A percentile compares a stretch with the other conserved stretches of the same genome.
Evolutionary conservation across 176 grass and related monocot genomes (phyloP).

Genomic region (Elymus sibiricus): DNA sequence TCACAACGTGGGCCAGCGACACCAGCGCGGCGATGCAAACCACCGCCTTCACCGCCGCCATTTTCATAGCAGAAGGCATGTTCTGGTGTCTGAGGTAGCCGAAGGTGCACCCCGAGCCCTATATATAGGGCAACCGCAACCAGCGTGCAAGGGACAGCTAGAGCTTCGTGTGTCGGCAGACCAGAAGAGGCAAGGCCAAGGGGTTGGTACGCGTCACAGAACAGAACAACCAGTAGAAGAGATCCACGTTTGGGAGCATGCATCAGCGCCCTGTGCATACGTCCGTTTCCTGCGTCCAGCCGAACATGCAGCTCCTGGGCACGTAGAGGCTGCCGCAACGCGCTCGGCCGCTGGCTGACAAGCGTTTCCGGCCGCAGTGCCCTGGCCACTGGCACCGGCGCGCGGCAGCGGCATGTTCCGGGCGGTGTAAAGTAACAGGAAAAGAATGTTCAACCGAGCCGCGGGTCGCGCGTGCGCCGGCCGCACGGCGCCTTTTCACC

Average conservation of each 20-base stretch:
- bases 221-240: background rate
- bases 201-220: conserved; percentile 9
- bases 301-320: background rate
- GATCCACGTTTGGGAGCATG: background rate
- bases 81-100: background rate
- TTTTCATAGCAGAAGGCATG: background rate
- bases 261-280: background rate
- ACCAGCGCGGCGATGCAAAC: background rate
- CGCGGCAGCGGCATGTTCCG: background rate
- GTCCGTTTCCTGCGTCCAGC: conserved; percentile 5
- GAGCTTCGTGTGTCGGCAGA: conserved; percentile 14
- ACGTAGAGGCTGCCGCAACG: background rate
- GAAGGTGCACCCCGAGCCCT: background rate
- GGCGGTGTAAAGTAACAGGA: background rate
- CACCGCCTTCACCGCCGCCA: conserved; percentile 11
- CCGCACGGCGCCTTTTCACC: background rate
- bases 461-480: conserved; percentile 2
- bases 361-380: background rate
- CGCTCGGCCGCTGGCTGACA: conserved; percentile 17
- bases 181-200: conserved; percentile 16
- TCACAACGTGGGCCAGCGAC: background rate
- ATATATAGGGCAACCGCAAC: conserved; percentile 14
- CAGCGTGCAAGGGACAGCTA: background rate
- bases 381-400: background rate
- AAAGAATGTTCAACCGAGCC: background rate